Evolutionary conservation across 1,284 basidiomycete species (phyloP), one percentile per base, ranked within the genome.

Genomic region (Ganoderma lingzhi): DNA sequence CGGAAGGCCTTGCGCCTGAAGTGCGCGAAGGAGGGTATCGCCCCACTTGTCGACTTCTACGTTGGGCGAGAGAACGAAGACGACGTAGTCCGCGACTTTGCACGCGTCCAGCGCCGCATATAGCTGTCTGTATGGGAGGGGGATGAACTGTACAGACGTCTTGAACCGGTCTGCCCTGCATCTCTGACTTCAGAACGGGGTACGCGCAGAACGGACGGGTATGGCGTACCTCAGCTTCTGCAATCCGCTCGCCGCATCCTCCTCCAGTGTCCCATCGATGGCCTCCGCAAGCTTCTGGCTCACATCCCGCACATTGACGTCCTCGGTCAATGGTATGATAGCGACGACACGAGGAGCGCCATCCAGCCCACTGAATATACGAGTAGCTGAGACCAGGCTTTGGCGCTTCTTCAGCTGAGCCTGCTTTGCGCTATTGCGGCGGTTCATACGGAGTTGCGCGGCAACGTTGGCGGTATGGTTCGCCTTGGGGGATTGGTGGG

Each of bases 41-140:
- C 96, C 96, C 88, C 94, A 94, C 4, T 85, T 79, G 69, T 94
- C 88, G 2, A 98, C 96, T 79, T 98, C 96, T 17, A 92, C 85
- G 15, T 86, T 85, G 42, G 94, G 88, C 1, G 96, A 98, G 39
- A 98, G 85, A 5, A 93, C 86, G 71, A 98, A 89, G 15, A 99
- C 84, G 55, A 97, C 91, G 77, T 98, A 98, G 82, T 99, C 97
- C 14, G 96, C 94, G 2, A 90, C 93, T 78, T 96, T 92, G 77
- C 92, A 93, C 0, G 93, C 93, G 77, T 98, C 96, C 45, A 99
- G 86, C 0, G 94, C 88, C 2, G 91, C 87, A 78, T 95, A 97
- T 53, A 96, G 85, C 53, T 84, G 84, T 64, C 87, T 84, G 73
- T 94, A 91, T 0, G 88, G 89, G 0, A 96, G 84, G 65, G 91